Base-by-base conservation (phyloP, 257 asterid genomes). In the Plectranthus barbatus region DNA sequence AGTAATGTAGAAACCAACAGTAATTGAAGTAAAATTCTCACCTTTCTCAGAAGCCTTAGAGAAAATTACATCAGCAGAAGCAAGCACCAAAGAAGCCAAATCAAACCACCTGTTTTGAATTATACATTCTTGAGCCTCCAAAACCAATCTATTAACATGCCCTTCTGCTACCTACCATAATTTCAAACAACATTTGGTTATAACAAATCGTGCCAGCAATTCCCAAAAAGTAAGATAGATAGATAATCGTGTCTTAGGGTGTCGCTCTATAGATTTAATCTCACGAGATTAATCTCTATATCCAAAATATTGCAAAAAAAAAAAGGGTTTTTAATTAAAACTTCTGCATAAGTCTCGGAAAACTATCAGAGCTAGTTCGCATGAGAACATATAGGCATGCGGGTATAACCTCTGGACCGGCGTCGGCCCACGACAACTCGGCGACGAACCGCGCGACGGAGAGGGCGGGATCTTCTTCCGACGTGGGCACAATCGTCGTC, bases 11-110 rank as follows among this genome's bases (percentile, higher is more conserved):
- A 10, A 14, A 15, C 36, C 17, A 21, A 34, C 54, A 33, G 19
- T 31, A 10, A 31, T 20, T 40, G 6, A 56, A 39, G 13, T 7
- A 42, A 2, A 40, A 4, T 0, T 14, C 8, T 67, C 56, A 93
- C 99, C 97, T 83, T 90, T 90, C 62, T 93, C 97, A 9, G 96
- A 77, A 59, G 94, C 96, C 72, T 90, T 85, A 8, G 99, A 73
- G 80, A 87, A 84, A 55, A 93, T 75, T 31, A 93, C 75, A 74
- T 90, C 96, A 20, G 96, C 95, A 40, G 97, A 85, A 59, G 95
- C 79, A 9, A 93, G 82, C 95, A 90, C 84, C 73, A 90, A 73
- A 0, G 94, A 84, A 17, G 84, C 86, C 84, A 93, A 81, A 77
- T 93, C 97, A 74, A 80, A 60, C 99, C 97, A 93, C 72, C 92